Percentiles rank a stretch among this genome's conserved stretches.
Evolutionary conservation across 768 basidiomycete genomes (phyloP).

Genomic region (Cystoderma amianthinum): DNA sequence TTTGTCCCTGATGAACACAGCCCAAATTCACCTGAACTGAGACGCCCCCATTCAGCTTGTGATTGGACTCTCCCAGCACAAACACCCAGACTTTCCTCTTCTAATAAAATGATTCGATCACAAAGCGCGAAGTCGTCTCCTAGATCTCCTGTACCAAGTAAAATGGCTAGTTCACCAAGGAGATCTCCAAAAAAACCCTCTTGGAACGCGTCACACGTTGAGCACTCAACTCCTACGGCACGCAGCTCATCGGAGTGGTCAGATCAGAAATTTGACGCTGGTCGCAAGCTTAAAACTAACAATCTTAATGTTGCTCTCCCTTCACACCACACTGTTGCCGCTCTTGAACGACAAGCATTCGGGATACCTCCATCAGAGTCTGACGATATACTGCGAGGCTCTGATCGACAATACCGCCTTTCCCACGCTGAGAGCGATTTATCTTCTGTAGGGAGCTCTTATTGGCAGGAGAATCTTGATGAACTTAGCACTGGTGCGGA

Average conservation of each 20-base stretch:
- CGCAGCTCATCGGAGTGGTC: too few relatives aligned
- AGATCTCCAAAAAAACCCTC: background rate
- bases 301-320: background rate
- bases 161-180: background rate
- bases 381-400: slow-evolving; percentile 16
- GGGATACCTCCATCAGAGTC: slow-evolving; percentile 42
- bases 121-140: background rate
- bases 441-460: slow-evolving; percentile 32
- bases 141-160: background rate
- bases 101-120: background rate
- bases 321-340: slow-evolving; percentile 22
- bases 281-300: background rate
- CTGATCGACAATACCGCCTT: slow-evolving; percentile 11
- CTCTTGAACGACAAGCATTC: slow-evolving; percentile 41
- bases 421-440: slow-evolving; percentile 39
- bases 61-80: background rate
- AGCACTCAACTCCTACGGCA: background rate
- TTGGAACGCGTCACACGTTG: background rate
- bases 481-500: slow-evolving; percentile 41
- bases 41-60: background rate
- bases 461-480: slow-evolving; percentile 32
- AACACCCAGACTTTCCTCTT: background rate
- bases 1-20: background rate
- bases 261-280: too few relatives aligned
- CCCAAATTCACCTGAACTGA: background rate